Evolutionary conservation across 2,329 filamentous ascomycete genomes (phyloP).

Genomic region (Coniochaeta sp.): DNA sequence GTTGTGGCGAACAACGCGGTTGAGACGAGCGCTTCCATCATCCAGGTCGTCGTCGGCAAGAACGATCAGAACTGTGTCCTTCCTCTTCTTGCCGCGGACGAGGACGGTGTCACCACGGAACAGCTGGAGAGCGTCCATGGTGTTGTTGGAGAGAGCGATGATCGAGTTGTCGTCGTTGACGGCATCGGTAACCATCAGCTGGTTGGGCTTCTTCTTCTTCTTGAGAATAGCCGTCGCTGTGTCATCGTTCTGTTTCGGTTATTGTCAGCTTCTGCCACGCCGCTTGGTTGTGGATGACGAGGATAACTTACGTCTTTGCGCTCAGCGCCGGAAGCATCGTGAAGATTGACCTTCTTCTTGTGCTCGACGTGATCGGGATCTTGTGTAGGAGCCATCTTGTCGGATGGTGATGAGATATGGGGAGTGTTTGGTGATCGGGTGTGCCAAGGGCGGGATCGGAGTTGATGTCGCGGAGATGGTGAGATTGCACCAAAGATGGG

Average conservation of each 20-base stretch:
- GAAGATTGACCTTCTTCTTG: conserved; percentile 79
- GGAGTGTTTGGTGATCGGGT: neutral
- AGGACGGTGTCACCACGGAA: conserved; percentile 98
- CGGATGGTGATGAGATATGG: conserved; percentile 1
- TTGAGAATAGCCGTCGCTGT: conserved; percentile 94
- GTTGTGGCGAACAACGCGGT: conserved; percentile 97
- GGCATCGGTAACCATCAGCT: conserved; percentile 98
- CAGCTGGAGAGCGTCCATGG: conserved; percentile 96
- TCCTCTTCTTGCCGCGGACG: conserved; percentile 99
- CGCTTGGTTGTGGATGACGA: conserved; percentile 20
- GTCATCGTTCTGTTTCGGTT: conserved; percentile 64
- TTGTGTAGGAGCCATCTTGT: conserved; percentile 66
- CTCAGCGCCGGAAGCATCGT: conserved; percentile 84
- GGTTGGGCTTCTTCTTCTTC: conserved; percentile 99
- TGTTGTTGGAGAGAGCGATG: conserved; percentile 95
- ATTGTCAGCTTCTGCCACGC: neutral
- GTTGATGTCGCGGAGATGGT: neutral
- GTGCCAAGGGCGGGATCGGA: neutral
- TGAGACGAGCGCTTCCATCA: conserved; percentile 94
- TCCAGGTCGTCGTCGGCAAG: conserved; percentile 96
- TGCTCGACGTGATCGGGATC: conserved; percentile 45
- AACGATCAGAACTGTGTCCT: conserved; percentile 97
- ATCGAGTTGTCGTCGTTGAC: conserved; percentile 99
- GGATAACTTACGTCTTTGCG: conserved; percentile 64
- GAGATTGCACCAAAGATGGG: neutral